Percentiles rank a stretch among this genome's conserved stretches.
phyloP scores from a whole-genome alignment of 257 asterid genomes.

The Solanum chmielewskii region DNA sequence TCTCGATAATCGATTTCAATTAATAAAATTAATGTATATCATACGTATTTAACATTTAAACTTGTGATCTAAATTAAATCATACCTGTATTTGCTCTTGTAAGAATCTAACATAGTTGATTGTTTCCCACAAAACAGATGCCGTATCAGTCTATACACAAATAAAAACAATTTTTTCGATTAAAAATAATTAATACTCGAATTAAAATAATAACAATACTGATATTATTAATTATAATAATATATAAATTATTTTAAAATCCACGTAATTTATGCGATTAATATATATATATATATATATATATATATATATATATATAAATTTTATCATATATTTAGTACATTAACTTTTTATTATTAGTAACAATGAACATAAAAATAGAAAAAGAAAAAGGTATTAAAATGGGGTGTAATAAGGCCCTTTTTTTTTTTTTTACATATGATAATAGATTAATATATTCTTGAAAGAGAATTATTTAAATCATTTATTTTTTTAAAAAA shows the following conservation, averaged over 20 bases:
- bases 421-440: too few relatives aligned
- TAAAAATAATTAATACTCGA: not conserved
- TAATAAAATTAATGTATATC: too few relatives aligned
- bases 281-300: not conserved
- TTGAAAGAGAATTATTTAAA: not conserved
- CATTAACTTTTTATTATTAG: not conserved
- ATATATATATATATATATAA: too few relatives aligned
- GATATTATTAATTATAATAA: not conserved
- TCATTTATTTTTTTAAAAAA: not conserved
- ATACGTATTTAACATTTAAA: too few relatives aligned
- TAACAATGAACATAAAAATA: not conserved
- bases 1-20: too few relatives aligned
- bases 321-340: not conserved
- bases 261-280: not conserved
- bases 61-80: not conserved
- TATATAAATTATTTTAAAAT: not conserved
- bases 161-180: not conserved
- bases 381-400: too few relatives aligned
- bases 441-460: too few relatives aligned
- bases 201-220: not conserved
- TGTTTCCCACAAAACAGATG: conserved; percentile 24
- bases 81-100: conserved; percentile 20
- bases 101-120: conserved; percentile 16
- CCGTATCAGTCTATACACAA: conserved; percentile 16
- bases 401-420: not conserved